Evolutionary conservation across 345 rosid species (phyloP).

Genomic region (Syzygium oleosum): DNA sequence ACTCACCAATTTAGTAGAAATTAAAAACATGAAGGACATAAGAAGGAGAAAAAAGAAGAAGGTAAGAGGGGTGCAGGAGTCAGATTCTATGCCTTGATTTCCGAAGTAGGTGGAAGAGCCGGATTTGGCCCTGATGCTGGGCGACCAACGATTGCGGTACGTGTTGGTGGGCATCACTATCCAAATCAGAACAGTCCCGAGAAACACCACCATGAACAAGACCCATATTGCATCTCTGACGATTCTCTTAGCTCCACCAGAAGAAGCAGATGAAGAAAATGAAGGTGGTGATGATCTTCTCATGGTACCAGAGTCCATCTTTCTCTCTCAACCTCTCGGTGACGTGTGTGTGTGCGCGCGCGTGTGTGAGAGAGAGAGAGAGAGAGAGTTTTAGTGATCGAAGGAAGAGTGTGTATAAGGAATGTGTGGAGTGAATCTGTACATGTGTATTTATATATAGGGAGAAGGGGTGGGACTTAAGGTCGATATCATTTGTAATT

Average conservation of each 20-base stretch:
- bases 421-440: not conserved
- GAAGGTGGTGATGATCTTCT: not conserved
- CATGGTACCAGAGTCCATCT: not conserved
- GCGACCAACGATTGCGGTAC: slow-evolving; percentile 30
- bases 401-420: not conserved
- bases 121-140: slow-evolving; percentile 20
- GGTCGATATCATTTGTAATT: not conserved
- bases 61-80: not conserved
- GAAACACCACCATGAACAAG: slow-evolving; percentile 19
- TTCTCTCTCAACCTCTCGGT: not conserved
- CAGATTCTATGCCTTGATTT: slow-evolving; percentile 31
- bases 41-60: not conserved
- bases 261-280: not conserved
- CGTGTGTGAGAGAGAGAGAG: not conserved
- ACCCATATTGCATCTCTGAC: slow-evolving; percentile 26
- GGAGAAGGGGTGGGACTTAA: not conserved
- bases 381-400: not conserved
- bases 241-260: not conserved
- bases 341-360: not conserved
- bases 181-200: slow-evolving; percentile 61
- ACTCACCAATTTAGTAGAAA: not conserved
- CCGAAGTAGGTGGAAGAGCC: slow-evolving; percentile 44
- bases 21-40: not conserved
- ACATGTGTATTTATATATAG: not conserved
- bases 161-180: slow-evolving; percentile 55